Evolutionary conservation across 1,284 basidiomycete species (phyloP), one percentile per base, ranked within the genome.

Genomic region (Grifola frondosa): DNA sequence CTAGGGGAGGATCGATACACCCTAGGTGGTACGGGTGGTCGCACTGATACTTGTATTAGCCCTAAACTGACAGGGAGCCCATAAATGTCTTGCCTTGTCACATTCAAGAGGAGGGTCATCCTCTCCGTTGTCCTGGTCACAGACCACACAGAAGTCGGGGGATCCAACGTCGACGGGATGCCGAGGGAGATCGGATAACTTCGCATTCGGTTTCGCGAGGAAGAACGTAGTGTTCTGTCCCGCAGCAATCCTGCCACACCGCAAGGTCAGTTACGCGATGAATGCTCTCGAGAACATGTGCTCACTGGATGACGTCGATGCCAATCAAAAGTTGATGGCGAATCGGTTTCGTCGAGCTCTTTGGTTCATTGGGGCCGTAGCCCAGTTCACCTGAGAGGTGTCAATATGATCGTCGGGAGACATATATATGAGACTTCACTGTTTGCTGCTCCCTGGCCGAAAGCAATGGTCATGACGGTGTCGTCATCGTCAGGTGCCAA

Each of bases 191-290:
- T 91, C 85, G 11, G 84, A 80, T 41, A 84, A 74, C 58, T 76
- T 80, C 38, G 81, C 78, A 52, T 74, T 80, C 1, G 89, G 88
- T 39, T 68, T 71, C 3, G 83, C 89, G 29, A 94, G 72, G 68
- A 94, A 85, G 54, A 90, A 73, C 0, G 90, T 91, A 20, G 88
- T 92, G 59, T 91, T 91, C 55, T 93, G 89, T 11, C 86, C 90
- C 0, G 86, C 85, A 0, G 86, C 88, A 43, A 97, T 74, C 49
- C 89, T 92, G 48, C 16, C n/a, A n/a, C n/a, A n/a, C n/a, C n/a
- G n/a, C 13, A 13, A 16, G 17, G 13, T 10, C 9, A 28, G 49
- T 16, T 16, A 15, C 44, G 10, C 17, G n/a, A 19, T 13, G 16
- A 35, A 22, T 2, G 22, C 30, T 22, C 2, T 16, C 20, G 39